Percentiles rank a stretch among this genome's conserved stretches.
Conservation (phyloP, 148 eudicot genomes). For the Amaranthus hypochondriacus region DNA sequence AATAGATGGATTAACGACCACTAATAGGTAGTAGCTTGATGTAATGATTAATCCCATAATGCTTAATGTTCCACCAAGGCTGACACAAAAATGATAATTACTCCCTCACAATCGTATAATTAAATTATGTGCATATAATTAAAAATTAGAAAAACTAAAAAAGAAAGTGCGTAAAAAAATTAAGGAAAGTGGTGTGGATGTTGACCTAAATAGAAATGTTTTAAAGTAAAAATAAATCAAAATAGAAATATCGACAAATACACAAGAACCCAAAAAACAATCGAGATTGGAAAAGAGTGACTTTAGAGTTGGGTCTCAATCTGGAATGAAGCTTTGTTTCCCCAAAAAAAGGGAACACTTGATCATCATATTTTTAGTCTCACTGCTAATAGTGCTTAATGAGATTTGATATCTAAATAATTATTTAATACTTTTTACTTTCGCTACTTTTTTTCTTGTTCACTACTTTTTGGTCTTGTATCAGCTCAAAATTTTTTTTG, state of each 20-base stretch:
- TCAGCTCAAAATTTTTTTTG: constrained; percentile 3
- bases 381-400: constrained; percentile 14
- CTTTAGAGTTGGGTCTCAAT: constrained; percentile 15
- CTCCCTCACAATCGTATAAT: too few relatives aligned
- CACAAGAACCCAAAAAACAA: background rate
- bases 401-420: constrained; percentile 10
- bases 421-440: constrained; percentile 13
- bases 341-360: constrained; percentile 22
- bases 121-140: too few relatives aligned
- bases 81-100: background rate
- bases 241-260: too few relatives aligned
- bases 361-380: constrained; percentile 18
- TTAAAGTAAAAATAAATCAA: too few relatives aligned
- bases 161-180: too few relatives aligned
- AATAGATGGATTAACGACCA: background rate
- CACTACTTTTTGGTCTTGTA: constrained; percentile 14
- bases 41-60: constrained; percentile 2
- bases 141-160: too few relatives aligned
- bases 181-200: too few relatives aligned
- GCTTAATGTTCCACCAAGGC: background rate
- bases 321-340: constrained; percentile 22
- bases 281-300: background rate
- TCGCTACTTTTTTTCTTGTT: constrained; percentile 20
- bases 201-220: too few relatives aligned
- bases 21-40: background rate